Base-by-base conservation (phyloP, 208 protist genomes). In the Phytomonas sp. region DNA sequence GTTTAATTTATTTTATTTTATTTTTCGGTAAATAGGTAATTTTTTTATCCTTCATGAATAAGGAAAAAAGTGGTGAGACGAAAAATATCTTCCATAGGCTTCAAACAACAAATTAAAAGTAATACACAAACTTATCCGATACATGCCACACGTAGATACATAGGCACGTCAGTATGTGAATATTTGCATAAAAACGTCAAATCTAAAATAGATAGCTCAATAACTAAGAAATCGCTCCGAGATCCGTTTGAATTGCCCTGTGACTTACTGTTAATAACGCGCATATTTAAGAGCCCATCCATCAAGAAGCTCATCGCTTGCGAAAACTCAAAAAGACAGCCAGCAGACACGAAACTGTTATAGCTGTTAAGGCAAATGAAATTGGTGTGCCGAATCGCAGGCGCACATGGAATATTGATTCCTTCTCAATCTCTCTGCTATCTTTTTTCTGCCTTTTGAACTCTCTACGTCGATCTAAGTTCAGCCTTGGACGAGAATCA, bases 401-500 rank as follows among this genome's bases (percentile, higher is more conserved):
- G 20, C 23, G 17, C 9, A 56, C 23, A 26, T 26, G 23, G 46
- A 26, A 56, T 56, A 56, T 56, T 20, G 20, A 56, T 26, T 23
- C 46, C 46, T 56, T 56, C 26, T 56, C 20, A 20, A 26, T 23
- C 46, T 26, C 46, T 26, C 46, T 40, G 53, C 28, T 29, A 60
- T 46, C 61, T n/a, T 30, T 32, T 40, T 53, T 30, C 61, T 75
- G 28, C 34, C 26, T 28, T 53, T 71, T 34, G 32, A 59, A n/a
- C 29, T 56, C 40, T 46, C 63, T 6, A 7, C 9, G 75, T 23
- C 60, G 74, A 31, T 75, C 68, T n/a, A 83, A 63, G 43, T 82
- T 87, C 29, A 88, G 64, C 8, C 76, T 74, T 15, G 84, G 64
- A 31, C 74, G 72, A 9, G 60, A 78, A 28, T 37, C 31, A 28